phyloP scores from a whole-genome alignment of 768 basidiomycete genomes.

The Hygrophoropsis aurantiaca region DNA sequence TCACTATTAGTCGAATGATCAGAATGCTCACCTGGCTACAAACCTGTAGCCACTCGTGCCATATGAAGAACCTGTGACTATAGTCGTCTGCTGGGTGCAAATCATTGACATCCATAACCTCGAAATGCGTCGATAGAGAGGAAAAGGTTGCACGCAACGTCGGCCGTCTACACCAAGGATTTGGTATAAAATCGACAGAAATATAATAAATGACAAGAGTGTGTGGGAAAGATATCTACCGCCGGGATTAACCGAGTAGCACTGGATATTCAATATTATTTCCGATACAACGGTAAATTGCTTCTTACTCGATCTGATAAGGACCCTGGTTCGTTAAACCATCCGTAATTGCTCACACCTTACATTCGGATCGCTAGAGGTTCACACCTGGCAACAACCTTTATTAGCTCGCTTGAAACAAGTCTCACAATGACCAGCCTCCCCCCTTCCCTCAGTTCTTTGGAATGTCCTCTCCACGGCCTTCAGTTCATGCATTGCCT shows the following conservation, averaged over 20 bases:
- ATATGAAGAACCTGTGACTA: conserved; percentile 82
- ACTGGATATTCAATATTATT: too few species aligned
- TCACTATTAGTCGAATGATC: conserved; percentile 2
- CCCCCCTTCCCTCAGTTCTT: conserved; percentile 28
- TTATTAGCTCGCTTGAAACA: not conserved
- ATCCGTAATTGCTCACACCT: not conserved
- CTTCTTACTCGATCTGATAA: not conserved
- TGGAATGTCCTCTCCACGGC: conserved; percentile 30
- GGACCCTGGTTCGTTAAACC: not conserved
- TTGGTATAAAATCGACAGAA: not conserved
- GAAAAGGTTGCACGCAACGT: not conserved
- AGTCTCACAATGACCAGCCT: not conserved
- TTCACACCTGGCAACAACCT: not conserved
- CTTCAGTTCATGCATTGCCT: not conserved
- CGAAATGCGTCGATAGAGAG: not conserved
- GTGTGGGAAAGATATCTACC: conserved; percentile 33
- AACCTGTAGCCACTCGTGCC: conserved; percentile 89
- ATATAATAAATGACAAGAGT: conserved; percentile 1
- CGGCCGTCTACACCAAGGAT: too few species aligned
- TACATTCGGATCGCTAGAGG: not conserved
- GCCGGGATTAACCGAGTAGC: not conserved
- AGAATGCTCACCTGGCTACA: conserved; percentile 8
- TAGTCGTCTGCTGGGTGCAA: conserved; percentile 82
- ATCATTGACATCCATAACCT: conserved; percentile 52
- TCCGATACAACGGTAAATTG: too few species aligned